Percentiles rank a stretch among this genome's conserved stretches.
phyloP scores from a whole-genome alignment of 116 monocot species.

The Iris pallida region DNA sequence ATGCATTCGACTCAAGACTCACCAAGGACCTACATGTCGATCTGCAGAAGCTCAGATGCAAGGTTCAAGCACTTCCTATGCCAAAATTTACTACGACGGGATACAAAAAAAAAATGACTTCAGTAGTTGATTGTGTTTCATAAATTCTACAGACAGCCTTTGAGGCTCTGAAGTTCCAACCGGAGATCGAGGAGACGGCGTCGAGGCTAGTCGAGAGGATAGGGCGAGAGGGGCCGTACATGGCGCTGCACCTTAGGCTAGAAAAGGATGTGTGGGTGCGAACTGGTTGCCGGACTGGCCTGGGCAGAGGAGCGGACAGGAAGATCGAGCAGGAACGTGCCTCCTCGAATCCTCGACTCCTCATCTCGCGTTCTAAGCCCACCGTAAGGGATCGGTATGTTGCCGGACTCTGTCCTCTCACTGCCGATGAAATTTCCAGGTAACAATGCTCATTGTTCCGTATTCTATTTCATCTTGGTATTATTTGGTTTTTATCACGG shows the following conservation, averaged over 20 bases:
- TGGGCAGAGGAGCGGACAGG: conserved; percentile 32
- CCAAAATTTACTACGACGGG: too few relatives aligned
- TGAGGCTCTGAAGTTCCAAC: conserved; percentile 23
- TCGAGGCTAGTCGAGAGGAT: conserved; percentile 17
- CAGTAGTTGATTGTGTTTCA: background rate
- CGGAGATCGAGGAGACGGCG: conserved; percentile 22
- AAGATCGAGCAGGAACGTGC: conserved; percentile 13
- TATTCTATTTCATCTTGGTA: too few relatives aligned
- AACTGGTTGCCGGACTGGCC: conserved; percentile 57
- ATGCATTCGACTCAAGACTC: conserved; percentile 32
- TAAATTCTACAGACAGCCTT: conserved; percentile 17
- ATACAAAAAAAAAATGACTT: background rate
- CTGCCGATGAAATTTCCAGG: conserved; percentile 25
- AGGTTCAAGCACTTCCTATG: conserved; percentile 4
- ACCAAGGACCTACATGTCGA: conserved; percentile 22
- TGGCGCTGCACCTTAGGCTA: conserved; percentile 63
- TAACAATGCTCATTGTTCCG: background rate
- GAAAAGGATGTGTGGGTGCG: conserved; percentile 78
- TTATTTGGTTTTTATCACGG: too few relatives aligned
- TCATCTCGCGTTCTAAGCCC: conserved; percentile 31
- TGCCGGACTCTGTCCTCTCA: conserved; percentile 52
- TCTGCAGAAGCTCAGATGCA: conserved; percentile 34
- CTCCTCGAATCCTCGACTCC: conserved; percentile 27
- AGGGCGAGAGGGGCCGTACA: conserved; percentile 41
- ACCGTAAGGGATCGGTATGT: conserved; percentile 17